Evolutionary conservation across 306 rosid genomes (phyloP).

Genomic region (Vachellia collinsii): DNA sequence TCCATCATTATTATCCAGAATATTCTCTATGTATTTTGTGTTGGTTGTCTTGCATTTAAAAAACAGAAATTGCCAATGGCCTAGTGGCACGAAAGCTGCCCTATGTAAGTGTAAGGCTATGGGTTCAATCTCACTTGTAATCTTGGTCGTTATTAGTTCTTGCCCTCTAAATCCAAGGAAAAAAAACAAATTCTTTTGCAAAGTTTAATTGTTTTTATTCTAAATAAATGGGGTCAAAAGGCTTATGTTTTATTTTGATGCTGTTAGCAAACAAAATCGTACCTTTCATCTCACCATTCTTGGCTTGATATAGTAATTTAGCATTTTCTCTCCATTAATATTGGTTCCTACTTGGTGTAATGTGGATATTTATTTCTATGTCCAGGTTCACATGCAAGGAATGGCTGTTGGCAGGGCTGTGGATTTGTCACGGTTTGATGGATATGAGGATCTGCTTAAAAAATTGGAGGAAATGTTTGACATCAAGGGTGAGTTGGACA

Average conservation of each 20-base stretch:
- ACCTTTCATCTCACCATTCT: neutral
- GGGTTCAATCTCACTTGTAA: too few species aligned
- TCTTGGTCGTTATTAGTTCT: too few species aligned
- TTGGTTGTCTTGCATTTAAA: too few species aligned
- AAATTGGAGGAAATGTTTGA: conserved; percentile 95
- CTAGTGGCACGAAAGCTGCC: too few species aligned
- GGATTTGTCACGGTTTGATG: conserved; percentile 79
- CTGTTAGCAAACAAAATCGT: neutral
- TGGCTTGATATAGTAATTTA: neutral
- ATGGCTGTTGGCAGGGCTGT: conserved; percentile 99
- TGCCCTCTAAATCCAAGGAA: too few species aligned
- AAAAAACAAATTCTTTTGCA: neutral
- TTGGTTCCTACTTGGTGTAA: neutral
- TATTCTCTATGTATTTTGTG: too few species aligned
- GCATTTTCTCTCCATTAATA: neutral
- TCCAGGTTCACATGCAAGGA: conserved; percentile 99
- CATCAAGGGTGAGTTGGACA: conserved; percentile 81
- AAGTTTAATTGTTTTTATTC: neutral
- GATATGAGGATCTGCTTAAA: conserved; percentile 73
- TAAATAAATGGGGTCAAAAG: neutral
- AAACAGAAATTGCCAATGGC: too few species aligned
- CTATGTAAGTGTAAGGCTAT: too few species aligned
- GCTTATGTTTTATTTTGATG: neutral
- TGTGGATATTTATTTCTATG: conserved; percentile 7
- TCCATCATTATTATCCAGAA: too few species aligned